Conservation (phyloP, 768 basidiomycete genomes). For the Trametes cinnabarina region DNA sequence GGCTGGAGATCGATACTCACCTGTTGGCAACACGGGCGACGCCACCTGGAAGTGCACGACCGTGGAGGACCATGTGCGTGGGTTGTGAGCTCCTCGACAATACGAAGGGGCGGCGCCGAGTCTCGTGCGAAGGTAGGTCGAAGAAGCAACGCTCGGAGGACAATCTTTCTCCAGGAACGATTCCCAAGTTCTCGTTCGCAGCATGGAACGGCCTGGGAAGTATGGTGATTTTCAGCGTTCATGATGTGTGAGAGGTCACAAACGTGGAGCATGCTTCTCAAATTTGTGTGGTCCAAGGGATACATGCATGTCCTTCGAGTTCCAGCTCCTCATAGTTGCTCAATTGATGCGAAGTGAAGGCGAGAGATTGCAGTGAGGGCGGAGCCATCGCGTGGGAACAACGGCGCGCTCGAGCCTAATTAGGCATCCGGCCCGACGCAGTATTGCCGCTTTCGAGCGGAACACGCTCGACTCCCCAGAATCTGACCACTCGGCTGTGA, state of each 20-base stretch:
- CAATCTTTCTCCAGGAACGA: no score
- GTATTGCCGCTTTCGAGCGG: neutral
- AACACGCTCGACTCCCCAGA: neutral
- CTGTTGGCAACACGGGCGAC: conserved; percentile 23
- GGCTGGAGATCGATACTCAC: no score
- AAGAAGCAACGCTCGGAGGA: no score
- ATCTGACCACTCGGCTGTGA: conserved; percentile 1
- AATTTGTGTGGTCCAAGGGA: neutral
- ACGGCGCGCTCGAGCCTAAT: neutral
- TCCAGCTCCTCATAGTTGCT: no score
- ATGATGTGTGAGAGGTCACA: no score
- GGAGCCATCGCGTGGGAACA: neutral
- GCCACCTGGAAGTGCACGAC: conserved; percentile 24
- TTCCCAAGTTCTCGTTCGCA: no score
- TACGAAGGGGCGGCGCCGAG: neutral
- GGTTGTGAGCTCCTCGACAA: neutral
- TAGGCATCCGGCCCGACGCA: conserved; percentile 3
- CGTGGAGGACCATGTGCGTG: conserved; percentile 12
- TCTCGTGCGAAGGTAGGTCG: conserved; percentile 4
- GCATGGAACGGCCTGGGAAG: no score
- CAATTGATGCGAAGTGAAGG: no score
- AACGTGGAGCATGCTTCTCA: neutral
- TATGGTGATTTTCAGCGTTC: no score
- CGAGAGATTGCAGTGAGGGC: no score
- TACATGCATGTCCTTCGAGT: no score